Base-by-base conservation (phyloP, 768 basidiomycete genomes). In the Russula dissimulans region DNA sequence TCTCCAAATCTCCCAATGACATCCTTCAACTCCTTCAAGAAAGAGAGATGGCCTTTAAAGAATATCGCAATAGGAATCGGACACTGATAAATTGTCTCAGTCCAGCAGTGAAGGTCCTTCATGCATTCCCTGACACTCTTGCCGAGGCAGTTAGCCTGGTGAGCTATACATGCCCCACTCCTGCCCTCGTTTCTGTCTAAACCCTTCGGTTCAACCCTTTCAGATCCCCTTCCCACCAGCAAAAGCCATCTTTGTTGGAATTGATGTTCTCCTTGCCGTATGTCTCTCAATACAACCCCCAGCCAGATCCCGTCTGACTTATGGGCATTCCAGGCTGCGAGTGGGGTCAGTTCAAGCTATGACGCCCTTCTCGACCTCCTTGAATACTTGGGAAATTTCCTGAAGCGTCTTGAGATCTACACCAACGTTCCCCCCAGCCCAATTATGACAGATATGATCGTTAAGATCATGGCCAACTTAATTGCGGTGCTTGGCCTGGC, bases 401-500 rank as follows among this genome's bases (percentile, higher is more conserved):
- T 61, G 6, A 17, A 51, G 26, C 54, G 60, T 3, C 54, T 56
- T 5, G n/a, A 39, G 17, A 14, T 56, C 12, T 60, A 60, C 42
- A 45, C 39, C 3, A 14, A 31, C 0, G 31, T 56, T 14, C 42
- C 43, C 0, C 29, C 32, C n/a, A 44, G 42, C 6, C 17, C 26
- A 4, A 7, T n/a, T 9, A 51, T 61, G 48, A 48, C 34, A 8
- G 34, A 49, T 7, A 54, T 56, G 1, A 29, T 56, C 4, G 42
- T 44, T 1, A 61, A 51, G 10, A 32, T 61, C 1, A 32, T 61
- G 42, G 54, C 12, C 1, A n/a, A 61, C 22, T 29, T 61, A 36
- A 43, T 61, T 8, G 49, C 54, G 1, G 49, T 61, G 9, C 54
- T 61, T 38, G 54, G 47, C n/a, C 34, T 61, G 3, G 54, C 54